Evolutionary conservation across 140 eudicot species (phyloP).

Genomic region (Anethum foeniculum): DNA sequence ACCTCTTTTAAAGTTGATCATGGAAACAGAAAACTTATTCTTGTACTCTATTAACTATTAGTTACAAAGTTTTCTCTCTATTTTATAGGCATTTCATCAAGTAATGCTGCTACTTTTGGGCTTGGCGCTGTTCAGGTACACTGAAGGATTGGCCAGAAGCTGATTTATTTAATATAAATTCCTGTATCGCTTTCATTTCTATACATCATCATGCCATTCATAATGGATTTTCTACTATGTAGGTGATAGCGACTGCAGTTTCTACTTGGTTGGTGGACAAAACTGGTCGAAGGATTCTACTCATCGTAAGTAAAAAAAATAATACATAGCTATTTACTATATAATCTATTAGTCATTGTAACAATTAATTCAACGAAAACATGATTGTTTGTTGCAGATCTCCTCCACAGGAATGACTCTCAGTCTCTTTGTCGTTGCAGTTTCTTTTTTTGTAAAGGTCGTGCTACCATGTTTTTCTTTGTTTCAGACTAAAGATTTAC

Average conservation of each 20-base stretch:
- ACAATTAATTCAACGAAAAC: not conserved
- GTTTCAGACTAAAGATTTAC: not conserved
- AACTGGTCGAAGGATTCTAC: conserved; percentile 80
- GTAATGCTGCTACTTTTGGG: conserved; percentile 69
- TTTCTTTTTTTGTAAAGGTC: conserved; percentile 76
- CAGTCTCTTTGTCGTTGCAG: conserved; percentile 67
- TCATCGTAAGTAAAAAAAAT: conserved; percentile 43
- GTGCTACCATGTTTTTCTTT: not conserved
- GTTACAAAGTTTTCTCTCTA: conserved; percentile 6
- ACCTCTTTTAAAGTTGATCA: not conserved
- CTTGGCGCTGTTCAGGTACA: conserved; percentile 77
- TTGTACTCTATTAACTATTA: not conserved
- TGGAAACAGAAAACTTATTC: not conserved
- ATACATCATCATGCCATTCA: not conserved
- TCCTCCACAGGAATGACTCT: conserved; percentile 74
- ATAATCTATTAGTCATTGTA: not conserved
- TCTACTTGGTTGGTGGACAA: conserved; percentile 85
- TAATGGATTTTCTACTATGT: conserved; percentile 6
- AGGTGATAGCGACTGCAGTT: conserved; percentile 79
- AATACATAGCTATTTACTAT: not conserved
- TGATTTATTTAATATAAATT: not conserved
- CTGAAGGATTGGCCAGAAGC: conserved; percentile 8
- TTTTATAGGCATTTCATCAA: conserved; percentile 59
- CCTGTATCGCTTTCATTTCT: not conserved
- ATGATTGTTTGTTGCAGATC: conserved; percentile 28